Percentiles rank a stretch among this genome's conserved stretches.
These are phyloP conservation scores for Wickerhamiella infanticola DNA, from an alignment of 1,139 yeast genomes.

Conservation along the genomic window DNA sequence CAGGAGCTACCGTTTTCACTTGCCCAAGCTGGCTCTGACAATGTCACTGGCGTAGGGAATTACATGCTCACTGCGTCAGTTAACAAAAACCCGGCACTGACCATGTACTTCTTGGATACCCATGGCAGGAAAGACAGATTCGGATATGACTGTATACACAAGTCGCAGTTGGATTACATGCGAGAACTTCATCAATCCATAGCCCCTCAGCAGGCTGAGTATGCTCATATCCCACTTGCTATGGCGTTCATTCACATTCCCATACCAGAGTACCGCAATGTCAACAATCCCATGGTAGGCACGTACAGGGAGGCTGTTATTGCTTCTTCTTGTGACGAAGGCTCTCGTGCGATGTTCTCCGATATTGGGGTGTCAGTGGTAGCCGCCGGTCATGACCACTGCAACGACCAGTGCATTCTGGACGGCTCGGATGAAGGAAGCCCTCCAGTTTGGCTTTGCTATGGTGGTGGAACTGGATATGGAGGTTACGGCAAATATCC, in stretches of 20 bases:
- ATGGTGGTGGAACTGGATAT: constrained; percentile 86
- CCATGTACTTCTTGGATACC: constrained; percentile 66
- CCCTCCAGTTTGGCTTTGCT: constrained; percentile 64
- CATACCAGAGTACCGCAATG: constrained; percentile 56
- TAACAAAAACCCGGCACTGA: constrained; percentile 33
- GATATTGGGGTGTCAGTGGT: constrained; percentile 54
- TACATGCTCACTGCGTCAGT: constrained; percentile 37
- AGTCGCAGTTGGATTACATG: constrained; percentile 47
- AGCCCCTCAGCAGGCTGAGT: constrained; percentile 23
- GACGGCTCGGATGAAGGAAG: constrained; percentile 26
- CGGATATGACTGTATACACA: constrained; percentile 80
- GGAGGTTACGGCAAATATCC: constrained; percentile 86
- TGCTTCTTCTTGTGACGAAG: constrained; percentile 37
- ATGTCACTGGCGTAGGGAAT: constrained; percentile 67
- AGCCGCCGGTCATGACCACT: constrained; percentile 88
- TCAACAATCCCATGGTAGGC: constrained; percentile 37
- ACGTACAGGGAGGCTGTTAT: constrained; percentile 53
- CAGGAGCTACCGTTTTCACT: constrained; percentile 50
- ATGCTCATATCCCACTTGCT: constrained; percentile 37
- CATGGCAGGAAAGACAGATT: constrained; percentile 59
- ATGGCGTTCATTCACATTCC: constrained; percentile 96
- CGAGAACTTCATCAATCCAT: constrained; percentile 28
- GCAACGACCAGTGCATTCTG: constrained; percentile 71
- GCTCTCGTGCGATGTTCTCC: constrained; percentile 42
- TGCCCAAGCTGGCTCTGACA: constrained; percentile 45